Base-by-base conservation (phyloP, 2,329 filamentous ascomycete genomes). In the Aspergillus sojae region DNA sequence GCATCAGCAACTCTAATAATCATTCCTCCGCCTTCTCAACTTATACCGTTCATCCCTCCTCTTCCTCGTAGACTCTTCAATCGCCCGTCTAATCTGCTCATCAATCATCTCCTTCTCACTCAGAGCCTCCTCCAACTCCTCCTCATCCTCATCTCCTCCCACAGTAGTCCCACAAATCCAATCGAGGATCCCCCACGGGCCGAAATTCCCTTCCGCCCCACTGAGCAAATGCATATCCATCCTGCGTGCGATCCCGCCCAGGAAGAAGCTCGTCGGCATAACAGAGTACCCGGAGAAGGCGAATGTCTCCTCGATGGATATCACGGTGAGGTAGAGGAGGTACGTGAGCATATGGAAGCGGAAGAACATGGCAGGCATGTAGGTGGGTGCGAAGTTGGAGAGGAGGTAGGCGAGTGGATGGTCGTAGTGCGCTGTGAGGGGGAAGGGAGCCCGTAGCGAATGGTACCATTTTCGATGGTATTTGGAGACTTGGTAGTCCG, bases 341-440 rank as follows among this genome's bases (percentile, higher is more conserved):
- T 85, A 89, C 4, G 86, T 87, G 62, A 88, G 77, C 58, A 88
- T 82, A 72, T 89, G 87, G 76, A 87, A 86, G 62, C 86, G 84
- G 71, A 87, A 83, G 21, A 85, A 65, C 41, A 84, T 76, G 1
- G 86, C 86, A 2, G 87, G 85, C 1, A 85, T 68, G 69, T 86
- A 87, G 6, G 85, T 80, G 1, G 87, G 87, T 30, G 88, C 60
- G 74, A 86, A 88, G 41, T 79, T 81, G 62, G 77, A 78, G 23
- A 88, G 63, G 4, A 89, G 72, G 71, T 87, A 86, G 48, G 80
- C 78, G 10, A 83, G 62, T 0, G 87, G 86, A 69, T 89, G 87
- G 69, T 89, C 86, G 74, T 88, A 89, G 65, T 85, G 82, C 4
- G 86, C 86, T 5, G 83, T 81, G 21, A 89, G 77, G 19, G 86